Evolutionary conservation across 441 rosid species (phyloP).

Genomic region (Hypseocharis bilobata): DNA sequence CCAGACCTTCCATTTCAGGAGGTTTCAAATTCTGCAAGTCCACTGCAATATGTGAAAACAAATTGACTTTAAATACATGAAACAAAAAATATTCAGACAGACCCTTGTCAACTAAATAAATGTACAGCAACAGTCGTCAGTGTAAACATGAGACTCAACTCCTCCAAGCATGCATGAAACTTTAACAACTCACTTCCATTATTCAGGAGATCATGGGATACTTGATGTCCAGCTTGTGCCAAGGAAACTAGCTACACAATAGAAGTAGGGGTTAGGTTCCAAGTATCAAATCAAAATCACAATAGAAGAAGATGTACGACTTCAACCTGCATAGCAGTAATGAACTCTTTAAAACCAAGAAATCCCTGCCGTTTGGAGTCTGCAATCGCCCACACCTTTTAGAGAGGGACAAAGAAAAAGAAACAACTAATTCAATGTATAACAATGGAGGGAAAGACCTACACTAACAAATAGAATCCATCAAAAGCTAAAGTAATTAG

Average conservation of each 20-base stretch:
- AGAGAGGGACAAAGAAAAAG: slow-evolving; percentile 6
- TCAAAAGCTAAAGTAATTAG: not conserved
- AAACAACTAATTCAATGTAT: slow-evolving; percentile 4
- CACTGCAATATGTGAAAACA: slow-evolving; percentile 22
- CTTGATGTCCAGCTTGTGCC: slow-evolving; percentile 63
- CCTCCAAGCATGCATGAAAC: not conserved
- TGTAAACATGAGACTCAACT: no score
- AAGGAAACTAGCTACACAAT: slow-evolving; percentile 50
- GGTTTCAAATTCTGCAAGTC: slow-evolving; percentile 34
- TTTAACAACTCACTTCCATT: slow-evolving; percentile 25
- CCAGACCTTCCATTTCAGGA: slow-evolving; percentile 60
- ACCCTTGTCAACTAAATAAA: not conserved
- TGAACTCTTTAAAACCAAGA: slow-evolving; percentile 68
- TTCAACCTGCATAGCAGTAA: slow-evolving; percentile 71
- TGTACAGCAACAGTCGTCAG: slow-evolving; percentile 6
- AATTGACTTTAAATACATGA: not conserved
- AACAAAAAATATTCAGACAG: not conserved
- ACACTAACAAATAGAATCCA: not conserved
- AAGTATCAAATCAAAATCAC: not conserved
- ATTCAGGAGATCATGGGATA: slow-evolving; percentile 47
- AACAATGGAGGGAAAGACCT: not conserved
- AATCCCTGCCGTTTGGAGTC: slow-evolving; percentile 78
- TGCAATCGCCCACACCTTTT: slow-evolving; percentile 83
- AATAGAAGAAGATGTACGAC: slow-evolving; percentile 1
- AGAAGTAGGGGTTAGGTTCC: not conserved